Percentiles rank a stretch among this genome's conserved stretches.
phyloP scores from a whole-genome alignment of 2,329 filamentous ascomycete species.

The Phialemonium atrogriseum region DNA sequence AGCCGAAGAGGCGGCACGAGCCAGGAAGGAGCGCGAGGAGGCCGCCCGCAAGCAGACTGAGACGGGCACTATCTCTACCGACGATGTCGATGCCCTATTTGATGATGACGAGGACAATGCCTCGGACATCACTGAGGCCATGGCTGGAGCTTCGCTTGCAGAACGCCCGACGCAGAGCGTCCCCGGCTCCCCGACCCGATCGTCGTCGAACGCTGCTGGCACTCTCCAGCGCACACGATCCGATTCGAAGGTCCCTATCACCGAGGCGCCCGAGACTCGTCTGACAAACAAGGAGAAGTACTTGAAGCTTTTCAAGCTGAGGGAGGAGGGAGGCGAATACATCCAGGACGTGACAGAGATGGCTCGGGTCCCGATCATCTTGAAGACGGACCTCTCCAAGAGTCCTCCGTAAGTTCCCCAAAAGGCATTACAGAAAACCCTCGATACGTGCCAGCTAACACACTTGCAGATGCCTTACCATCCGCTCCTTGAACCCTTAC shows the following conservation, averaged over 20 bases:
- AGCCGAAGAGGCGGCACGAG: conserved; percentile 73
- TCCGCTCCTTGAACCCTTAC: conserved; percentile 73
- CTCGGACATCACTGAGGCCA: conserved; percentile 82
- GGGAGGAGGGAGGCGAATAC: conserved; percentile 89
- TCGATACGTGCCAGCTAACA: conserved; percentile 25
- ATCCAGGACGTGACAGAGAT: conserved; percentile 98
- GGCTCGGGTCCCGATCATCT: conserved; percentile 91
- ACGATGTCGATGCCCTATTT: conserved; percentile 92
- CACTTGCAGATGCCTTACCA: conserved; percentile 63
- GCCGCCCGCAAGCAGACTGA: conserved; percentile 88
- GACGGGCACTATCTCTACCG: conserved; percentile 86
- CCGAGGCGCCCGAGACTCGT: conserved; percentile 69
- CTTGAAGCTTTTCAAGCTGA: conserved; percentile 75
- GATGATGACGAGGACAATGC: conserved; percentile 85
- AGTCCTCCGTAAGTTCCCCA: conserved; percentile 84
- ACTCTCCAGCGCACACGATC: conserved; percentile 81
- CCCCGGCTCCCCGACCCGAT: conserved; percentile 79
- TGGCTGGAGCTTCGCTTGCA: conserved; percentile 80
- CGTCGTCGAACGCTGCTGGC: conserved; percentile 55
- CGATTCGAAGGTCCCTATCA: conserved; percentile 79
- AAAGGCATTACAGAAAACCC: too few relatives aligned
- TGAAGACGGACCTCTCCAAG: conserved; percentile 97
- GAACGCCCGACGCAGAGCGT: conserved; percentile 94
- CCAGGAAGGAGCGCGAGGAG: conserved; percentile 81
- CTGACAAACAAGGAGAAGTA: conserved; percentile 95